Base-by-base conservation (phyloP, 2,329 filamentous ascomycete species). In the Paraconiothyrium sp. region DNA sequence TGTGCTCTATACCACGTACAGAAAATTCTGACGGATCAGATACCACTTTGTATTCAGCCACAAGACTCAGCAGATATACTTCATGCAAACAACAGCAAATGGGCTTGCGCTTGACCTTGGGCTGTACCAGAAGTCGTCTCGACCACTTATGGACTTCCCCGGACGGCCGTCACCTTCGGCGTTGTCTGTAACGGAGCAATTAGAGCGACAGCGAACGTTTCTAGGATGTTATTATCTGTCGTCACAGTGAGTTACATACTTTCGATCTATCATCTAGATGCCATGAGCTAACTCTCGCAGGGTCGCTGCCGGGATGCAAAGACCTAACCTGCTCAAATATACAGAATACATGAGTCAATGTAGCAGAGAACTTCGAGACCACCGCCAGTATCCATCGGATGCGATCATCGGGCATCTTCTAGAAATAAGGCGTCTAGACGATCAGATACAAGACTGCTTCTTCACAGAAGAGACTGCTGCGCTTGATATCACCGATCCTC, bases 31-130 rank as follows among this genome's bases (percentile, higher is more conserved):
- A 57, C 66, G 68, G 2, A 71, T 3, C 44, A 77, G 74, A 71
- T 77, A 78, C 44, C 75, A 77, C 41, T 78, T 74, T 34, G 64
- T 76, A 0, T 76, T 76, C 41, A 76, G 72, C 48, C 75, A 77
- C 58, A 76, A 76, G 49, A 76, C 75, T 8, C 74, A 78, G 55
- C 73, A 74, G 44, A 67, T 68, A 41, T 75, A 72, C 16, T 75
- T 74, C 48, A 57, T 78, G 2, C 70, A 76, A 27, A 73, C 76
- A 39, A 62, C 76, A 13, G 69, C 73, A 2, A 67, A 73, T 58
- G 74, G 73, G 0, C 57, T 78, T 22, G 71, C 75, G 7, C 63
- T 76, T 32, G 76, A 78, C 24, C 71, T 77, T 16, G 73, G 70
- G 5, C 63, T 78, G 0, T 71, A 77, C 49, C 65, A 67, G 32